Base-by-base conservation (phyloP, 1,139 yeast species). In the Pichia sp. region DNA sequence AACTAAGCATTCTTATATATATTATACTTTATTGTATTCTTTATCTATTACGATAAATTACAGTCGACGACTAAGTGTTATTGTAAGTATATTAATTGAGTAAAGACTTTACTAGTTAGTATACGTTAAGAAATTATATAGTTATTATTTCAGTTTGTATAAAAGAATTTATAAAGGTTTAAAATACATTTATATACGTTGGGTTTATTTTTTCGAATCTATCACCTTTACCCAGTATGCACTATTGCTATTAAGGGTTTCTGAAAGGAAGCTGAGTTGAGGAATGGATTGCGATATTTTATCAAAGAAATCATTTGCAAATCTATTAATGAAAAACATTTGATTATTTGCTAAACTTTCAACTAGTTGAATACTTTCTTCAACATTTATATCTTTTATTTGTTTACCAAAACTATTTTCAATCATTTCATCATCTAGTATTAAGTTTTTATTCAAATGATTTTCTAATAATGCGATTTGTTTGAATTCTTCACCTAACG, bases 321-420 rank as follows among this genome's bases (percentile, higher is more conserved):
- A 88, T 19, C 86, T 76, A 54, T 76, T 71, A 45, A 88, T 87
- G 67, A 89, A 89, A 57, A 85, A 87, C 15, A 85, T 62, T 63
- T 89, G 96, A n/a, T 93, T 87, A 51, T 74, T 72, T 26, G 80
- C 80, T 35, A 88, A 66, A 16, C 59, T 56, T 8, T 80, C 77
- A 43, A 70, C 71, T 32, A 60, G 54, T 3, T 54, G 50, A 19
- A 81, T 59, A n/a, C 73, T 65, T 9, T 63, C 65, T 1, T 60
- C 55, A 18, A 72, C 54, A 25, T 48, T 63, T 28, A 44, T 55
- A 38, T 41, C 36, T 33, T 47, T 50, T 19, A 46, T 43, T 30
- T 33, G 37, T 24, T 34, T 33, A 18, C 34, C 35, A 26, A 29
- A 43, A 10, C 33, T 29, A 19, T 22, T 15, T 13, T 28, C 10